A percentile compares a stretch with the other conserved stretches of the same genome.
Conservation (phyloP, 805 yeast genomes). For the Starmerella floricola region DNA sequence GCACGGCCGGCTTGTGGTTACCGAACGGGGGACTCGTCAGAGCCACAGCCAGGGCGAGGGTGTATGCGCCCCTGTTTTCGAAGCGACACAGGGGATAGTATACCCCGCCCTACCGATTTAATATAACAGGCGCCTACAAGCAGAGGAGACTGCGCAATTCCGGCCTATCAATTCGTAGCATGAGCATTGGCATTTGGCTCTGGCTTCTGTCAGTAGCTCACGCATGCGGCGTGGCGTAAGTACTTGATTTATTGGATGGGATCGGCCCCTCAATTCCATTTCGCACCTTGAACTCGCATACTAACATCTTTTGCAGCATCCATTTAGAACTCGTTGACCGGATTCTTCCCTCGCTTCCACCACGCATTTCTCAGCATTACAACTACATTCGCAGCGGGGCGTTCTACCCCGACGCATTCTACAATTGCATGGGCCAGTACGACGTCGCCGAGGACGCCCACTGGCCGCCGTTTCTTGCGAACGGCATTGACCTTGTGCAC, state of each 20-base stretch:
- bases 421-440: conserved; percentile 42
- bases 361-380: conserved; percentile 25
- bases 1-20: too few relatives aligned
- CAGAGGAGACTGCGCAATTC: too few relatives aligned
- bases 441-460: conserved; percentile 51
- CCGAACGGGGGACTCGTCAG: too few relatives aligned
- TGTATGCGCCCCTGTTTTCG: too few relatives aligned
- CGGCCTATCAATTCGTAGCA: not conserved
- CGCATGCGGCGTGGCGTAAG: conserved; percentile 24
- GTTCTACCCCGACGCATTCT: conserved; percentile 59
- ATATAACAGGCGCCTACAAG: too few relatives aligned
- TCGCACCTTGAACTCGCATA: not conserved
- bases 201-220: conserved; percentile 2
- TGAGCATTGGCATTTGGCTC: not conserved
- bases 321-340: conserved; percentile 22
- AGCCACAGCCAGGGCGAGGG: too few relatives aligned
- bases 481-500: conserved; percentile 37
- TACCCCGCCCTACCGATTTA: too few relatives aligned
- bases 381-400: conserved; percentile 44
- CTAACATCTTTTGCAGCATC: conserved; percentile 14
- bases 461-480: conserved; percentile 54
- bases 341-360: conserved; percentile 27
- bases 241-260: too few relatives aligned
- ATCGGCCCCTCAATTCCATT: too few relatives aligned
- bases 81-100: too few relatives aligned